Base-by-base conservation (phyloP, 805 yeast species). In the Barnettozyma pratensis region DNA sequence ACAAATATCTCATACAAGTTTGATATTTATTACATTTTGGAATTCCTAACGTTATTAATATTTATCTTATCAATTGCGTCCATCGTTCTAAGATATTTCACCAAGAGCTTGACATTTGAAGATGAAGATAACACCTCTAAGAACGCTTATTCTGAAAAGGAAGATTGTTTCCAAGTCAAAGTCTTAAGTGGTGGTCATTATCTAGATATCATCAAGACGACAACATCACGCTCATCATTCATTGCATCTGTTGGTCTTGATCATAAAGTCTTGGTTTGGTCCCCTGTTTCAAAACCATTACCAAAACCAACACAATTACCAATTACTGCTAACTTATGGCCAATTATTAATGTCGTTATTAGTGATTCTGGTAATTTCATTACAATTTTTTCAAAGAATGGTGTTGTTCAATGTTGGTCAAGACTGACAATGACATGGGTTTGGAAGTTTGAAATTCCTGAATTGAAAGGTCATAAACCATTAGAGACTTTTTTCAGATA, bases 161-260 rank as follows among this genome's bases (percentile, higher is more conserved):
- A 57, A 41, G 54, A 58, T 42, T 38, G 60, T 26, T 50, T 67
- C 57, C 62, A 50, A 55, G 67, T 59, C 57, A 78, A 70, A 66
- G 75, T 67, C 46, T 71, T 73, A 12, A 62, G 68, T 30, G 81
- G 72, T 9, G 71, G 81, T 5, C 91, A 83, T 61, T 65, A 70
- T 27, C 67, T 86, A 43, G 96, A 88, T 61, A 73, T 86, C 4
- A 72, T 84, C 34, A 75, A 74, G 48, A 68, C 85, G 9, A 66
- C 73, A n/a, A 76, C 88, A 0, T 81, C 87, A 11, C 63, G 73
- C 25, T 68, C 77, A 11, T 81, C 88, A 3, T 83, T 85, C 56
- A 72, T 86, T 27, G 80, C 87, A 0, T 75, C 86, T 1, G 75
- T 85, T 29, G 92, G 91, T 4, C 68, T 88, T 59, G 95, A 87